phyloP scores from a whole-genome alignment of 2,329 filamentous ascomycete genomes.

The Pseudocercospora cruenta region DNA sequence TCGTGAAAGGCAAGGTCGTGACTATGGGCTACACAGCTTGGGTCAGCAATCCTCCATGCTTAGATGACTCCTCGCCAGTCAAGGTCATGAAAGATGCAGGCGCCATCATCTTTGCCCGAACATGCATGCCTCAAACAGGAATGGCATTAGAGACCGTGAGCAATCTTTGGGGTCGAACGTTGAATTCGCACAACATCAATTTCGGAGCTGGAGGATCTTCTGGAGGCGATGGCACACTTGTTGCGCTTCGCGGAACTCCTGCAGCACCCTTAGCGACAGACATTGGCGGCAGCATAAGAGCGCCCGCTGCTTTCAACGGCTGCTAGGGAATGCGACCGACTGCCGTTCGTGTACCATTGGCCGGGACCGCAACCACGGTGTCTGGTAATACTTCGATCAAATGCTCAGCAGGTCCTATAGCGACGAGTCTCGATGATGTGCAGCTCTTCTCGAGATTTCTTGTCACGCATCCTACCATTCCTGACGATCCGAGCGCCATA shows the following conservation, averaged over 20 bases:
- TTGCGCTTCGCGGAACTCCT: constrained; percentile 50
- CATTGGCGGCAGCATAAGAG: constrained; percentile 54
- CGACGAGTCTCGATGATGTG: constrained; percentile 56
- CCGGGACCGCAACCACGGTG: constrained; percentile 46
- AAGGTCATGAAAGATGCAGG: constrained; percentile 14
- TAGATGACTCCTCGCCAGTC: constrained; percentile 5
- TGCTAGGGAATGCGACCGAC: constrained; percentile 52
- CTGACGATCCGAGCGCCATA: constrained; percentile 57
- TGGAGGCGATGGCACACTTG: constrained; percentile 55
- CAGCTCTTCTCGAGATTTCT: constrained; percentile 45
- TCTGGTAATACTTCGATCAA: constrained; percentile 50
- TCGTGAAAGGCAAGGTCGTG: constrained; percentile 11
- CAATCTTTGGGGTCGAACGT: constrained; percentile 11
- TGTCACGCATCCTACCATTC: constrained; percentile 57
- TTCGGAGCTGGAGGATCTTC: constrained; percentile 54
- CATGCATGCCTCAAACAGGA: constrained; percentile 13
- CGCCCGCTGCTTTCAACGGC: constrained; percentile 49
- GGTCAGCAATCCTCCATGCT: background rate
- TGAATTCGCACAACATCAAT: constrained; percentile 40
- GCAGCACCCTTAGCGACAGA: constrained; percentile 53
- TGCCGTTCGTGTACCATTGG: constrained; percentile 46
- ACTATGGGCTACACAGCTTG: constrained; percentile 10
- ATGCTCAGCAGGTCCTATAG: constrained; percentile 59
- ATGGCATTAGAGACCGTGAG: constrained; percentile 13
- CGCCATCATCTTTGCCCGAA: constrained; percentile 11